phyloP scores from a whole-genome alignment of 352 stramenopile genomes.

The Albugo laibachii region DNA sequence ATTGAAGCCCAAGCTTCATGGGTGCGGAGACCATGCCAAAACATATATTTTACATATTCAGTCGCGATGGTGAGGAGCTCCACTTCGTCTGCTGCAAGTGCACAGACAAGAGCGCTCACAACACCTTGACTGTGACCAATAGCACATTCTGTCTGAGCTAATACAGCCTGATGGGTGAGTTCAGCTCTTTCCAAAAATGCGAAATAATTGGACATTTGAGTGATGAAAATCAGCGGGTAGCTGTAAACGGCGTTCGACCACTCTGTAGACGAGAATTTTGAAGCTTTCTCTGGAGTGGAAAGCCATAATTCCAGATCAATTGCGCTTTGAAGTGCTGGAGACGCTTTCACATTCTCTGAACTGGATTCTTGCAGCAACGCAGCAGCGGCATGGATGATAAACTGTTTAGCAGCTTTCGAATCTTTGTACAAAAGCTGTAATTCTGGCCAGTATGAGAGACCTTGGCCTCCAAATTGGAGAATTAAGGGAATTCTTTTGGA shows the following conservation, averaged over 20 bases:
- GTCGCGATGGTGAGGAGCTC: slow-evolving; percentile 30
- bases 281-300: slow-evolving; percentile 3
- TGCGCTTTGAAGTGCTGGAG: neutral
- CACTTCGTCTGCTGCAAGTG: slow-evolving; percentile 22
- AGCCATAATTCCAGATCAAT: slow-evolving; percentile 41
- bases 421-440: slow-evolving; percentile 21
- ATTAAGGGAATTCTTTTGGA: slow-evolving; percentile 6
- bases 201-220: slow-evolving; percentile 60
- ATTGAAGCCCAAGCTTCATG: slow-evolving; percentile 28
- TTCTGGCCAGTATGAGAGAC: slow-evolving; percentile 41
- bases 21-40: slow-evolving; percentile 56
- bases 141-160: slow-evolving; percentile 18
- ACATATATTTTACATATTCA: slow-evolving; percentile 47
- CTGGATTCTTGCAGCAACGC: slow-evolving; percentile 30
- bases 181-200: slow-evolving; percentile 28
- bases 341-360: slow-evolving; percentile 5
- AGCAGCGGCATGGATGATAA: slow-evolving; percentile 24
- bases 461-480: slow-evolving; percentile 51
- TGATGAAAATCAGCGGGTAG: slow-evolving; percentile 59
- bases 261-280: slow-evolving; percentile 6
- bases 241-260: slow-evolving; percentile 34
- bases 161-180: slow-evolving; percentile 32
- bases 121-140: slow-evolving; percentile 70
- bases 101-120: slow-evolving; percentile 43
- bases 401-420: slow-evolving; percentile 11